A percentile compares a stretch with the other conserved stretches of the same genome.
Evolutionary conservation across 2,329 filamentous ascomycete genomes (phyloP).

Genomic region (Emmonsiellopsis sp.): DNA sequence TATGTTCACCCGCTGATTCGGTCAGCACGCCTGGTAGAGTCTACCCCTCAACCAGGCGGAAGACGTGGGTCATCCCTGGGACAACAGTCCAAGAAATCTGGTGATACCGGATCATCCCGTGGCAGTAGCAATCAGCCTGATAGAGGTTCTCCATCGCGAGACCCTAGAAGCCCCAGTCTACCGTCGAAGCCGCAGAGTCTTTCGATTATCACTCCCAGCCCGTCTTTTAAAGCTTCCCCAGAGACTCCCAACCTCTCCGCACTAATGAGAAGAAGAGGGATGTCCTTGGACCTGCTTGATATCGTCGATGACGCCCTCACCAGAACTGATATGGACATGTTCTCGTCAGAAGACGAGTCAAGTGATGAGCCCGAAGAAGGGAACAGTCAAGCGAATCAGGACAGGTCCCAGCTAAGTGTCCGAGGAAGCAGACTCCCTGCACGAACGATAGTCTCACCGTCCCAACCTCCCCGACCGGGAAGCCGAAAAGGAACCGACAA

Average conservation of each 20-base stretch:
- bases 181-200: constrained; percentile 1
- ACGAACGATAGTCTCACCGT: constrained; percentile 46
- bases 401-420: constrained; percentile 13
- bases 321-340: constrained; percentile 28
- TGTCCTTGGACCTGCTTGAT: constrained; percentile 50
- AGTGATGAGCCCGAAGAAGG: constrained; percentile 23
- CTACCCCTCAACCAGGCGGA: constrained; percentile 17
- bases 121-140: constrained; percentile 10
- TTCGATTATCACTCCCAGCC: constrained; percentile 16
- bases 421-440: constrained; percentile 42
- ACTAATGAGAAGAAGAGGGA: constrained; percentile 53
- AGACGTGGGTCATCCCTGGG: constrained; percentile 10
- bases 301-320: constrained; percentile 47
- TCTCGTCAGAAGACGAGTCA: constrained; percentile 32
- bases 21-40: constrained; percentile 40
- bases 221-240: constrained; percentile 45
- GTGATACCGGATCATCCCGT: neutral
- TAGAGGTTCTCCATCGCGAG: constrained; percentile 3
- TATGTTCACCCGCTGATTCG: constrained; percentile 55
- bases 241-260: constrained; percentile 59
- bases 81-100: constrained; percentile 8
- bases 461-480: constrained; percentile 39
- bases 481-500: constrained; percentile 49
- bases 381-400: constrained; percentile 11
- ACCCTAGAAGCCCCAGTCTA: neutral